phyloP scores from a whole-genome alignment of 148 eudicot genomes.

The Camellia japonica region DNA sequence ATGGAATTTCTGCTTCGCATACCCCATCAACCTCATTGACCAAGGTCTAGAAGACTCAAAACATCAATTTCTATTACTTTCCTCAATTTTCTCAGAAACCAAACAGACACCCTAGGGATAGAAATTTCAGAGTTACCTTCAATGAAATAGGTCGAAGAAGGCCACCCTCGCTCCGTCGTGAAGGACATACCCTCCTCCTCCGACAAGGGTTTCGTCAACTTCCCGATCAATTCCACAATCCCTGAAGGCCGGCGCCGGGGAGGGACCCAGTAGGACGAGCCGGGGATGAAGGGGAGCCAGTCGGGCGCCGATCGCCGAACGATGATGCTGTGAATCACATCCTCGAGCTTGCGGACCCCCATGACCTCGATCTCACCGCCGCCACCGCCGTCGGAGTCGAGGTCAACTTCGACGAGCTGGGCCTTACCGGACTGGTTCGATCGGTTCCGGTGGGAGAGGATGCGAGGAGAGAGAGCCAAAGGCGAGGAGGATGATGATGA shows the following conservation, averaged over 20 bases:
- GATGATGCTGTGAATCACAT: conserved; percentile 63
- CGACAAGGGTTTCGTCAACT: conserved; percentile 39
- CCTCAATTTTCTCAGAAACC: neutral
- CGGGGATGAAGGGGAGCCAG: conserved; percentile 89
- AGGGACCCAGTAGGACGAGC: conserved; percentile 87
- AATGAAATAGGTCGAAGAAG: conserved; percentile 51
- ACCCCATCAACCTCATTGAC: neutral
- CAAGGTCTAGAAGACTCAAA: neutral
- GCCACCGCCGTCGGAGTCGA: conserved; percentile 28
- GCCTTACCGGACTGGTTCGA: conserved; percentile 32
- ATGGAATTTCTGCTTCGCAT: neutral
- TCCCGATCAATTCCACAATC: conserved; percentile 48
- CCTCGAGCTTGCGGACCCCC: conserved; percentile 46
- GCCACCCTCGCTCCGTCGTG: conserved; percentile 50
- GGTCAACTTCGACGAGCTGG: conserved; percentile 57
- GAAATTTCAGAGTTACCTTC: conserved; percentile 32
- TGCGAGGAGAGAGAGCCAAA: conserved; percentile 10
- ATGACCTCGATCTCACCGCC: conserved; percentile 17
- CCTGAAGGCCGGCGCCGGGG: conserved; percentile 31
- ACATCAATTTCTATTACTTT: neutral
- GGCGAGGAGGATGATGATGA: conserved; percentile 1
- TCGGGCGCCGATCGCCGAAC: conserved; percentile 78
- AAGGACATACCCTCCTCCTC: conserved; percentile 49
- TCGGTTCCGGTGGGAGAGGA: conserved; percentile 26
- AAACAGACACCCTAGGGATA: neutral